phyloP scores from a whole-genome alignment of 805 yeast species.

The Kluyveromyces wickerhamii region DNA sequence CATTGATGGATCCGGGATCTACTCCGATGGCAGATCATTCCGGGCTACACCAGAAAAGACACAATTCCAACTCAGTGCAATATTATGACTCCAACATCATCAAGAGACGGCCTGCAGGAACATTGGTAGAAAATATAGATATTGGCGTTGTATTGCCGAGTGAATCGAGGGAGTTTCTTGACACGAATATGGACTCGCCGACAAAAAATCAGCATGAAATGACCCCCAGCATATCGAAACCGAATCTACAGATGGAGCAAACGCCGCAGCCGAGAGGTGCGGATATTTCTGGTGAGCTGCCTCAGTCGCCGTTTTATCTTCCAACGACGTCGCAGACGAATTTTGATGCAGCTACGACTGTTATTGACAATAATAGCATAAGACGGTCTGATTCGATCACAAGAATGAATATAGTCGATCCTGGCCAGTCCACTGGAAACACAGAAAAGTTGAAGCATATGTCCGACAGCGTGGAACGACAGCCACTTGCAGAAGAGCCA shows the following conservation, averaged over 20 bases:
- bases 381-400: slow-evolving; percentile 6
- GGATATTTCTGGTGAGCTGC: slow-evolving; percentile 7
- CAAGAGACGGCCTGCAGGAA: slow-evolving; percentile 19
- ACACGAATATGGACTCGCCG: slow-evolving; percentile 5
- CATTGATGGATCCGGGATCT: not conserved
- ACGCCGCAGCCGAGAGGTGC: slow-evolving; percentile 9
- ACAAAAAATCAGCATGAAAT: slow-evolving; percentile 3
- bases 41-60: slow-evolving; percentile 20
- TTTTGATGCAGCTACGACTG: slow-evolving; percentile 8
- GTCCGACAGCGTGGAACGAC: too few relatives aligned
- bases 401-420: not conserved
- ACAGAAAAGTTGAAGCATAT: too few relatives aligned
- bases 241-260: slow-evolving; percentile 8
- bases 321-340: slow-evolving; percentile 11
- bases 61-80: slow-evolving; percentile 17
- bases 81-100: slow-evolving; percentile 9
- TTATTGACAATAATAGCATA: slow-evolving; percentile 9
- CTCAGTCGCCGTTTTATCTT: slow-evolving; percentile 13
- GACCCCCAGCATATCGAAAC: slow-evolving; percentile 8
- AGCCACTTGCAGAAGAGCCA: too few relatives aligned
- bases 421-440: slow-evolving; percentile 1
- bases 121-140: not conserved
- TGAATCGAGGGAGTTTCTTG: slow-evolving; percentile 5
- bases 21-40: slow-evolving; percentile 4
- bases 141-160: slow-evolving; percentile 6